These are phyloP conservation scores for Wickerhamiella dianesei DNA, from an alignment of 805 yeast genomes.

Conservation along the genomic window DNA sequence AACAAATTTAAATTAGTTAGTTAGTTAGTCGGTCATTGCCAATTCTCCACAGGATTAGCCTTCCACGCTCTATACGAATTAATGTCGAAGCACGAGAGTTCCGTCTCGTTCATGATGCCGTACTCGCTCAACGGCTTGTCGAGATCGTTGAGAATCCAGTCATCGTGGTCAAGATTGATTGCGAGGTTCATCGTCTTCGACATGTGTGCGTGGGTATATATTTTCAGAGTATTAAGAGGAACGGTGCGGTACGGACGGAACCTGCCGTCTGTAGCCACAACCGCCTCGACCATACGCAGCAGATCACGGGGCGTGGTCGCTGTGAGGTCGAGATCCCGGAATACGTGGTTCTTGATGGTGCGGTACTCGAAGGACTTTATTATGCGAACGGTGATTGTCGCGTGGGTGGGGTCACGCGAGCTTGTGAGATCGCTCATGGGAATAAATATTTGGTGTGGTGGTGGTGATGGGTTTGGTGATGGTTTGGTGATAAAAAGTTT, in stretches of 20 bases:
- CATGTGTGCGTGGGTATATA: constrained; percentile 91
- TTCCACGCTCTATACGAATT: constrained; percentile 55
- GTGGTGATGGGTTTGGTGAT: neutral
- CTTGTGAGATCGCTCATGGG: constrained; percentile 6
- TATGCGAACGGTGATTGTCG: constrained; percentile 72
- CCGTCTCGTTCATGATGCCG: constrained; percentile 70
- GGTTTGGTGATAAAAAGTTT: too few relatives aligned
- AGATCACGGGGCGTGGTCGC: constrained; percentile 53
- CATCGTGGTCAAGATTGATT: constrained; percentile 75
- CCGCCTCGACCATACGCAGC: constrained; percentile 36
- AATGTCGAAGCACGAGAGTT: constrained; percentile 65
- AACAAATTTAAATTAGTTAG: too few relatives aligned
- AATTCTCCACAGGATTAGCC: constrained; percentile 77
- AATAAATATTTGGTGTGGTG: neutral
- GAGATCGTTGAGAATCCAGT: constrained; percentile 45
- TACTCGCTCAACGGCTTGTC: constrained; percentile 35
- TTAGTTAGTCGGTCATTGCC: constrained; percentile 34
- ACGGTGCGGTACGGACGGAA: constrained; percentile 75
- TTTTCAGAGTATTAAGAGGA: constrained; percentile 51
- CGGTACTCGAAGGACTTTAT: constrained; percentile 86
- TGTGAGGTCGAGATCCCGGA: constrained; percentile 57
- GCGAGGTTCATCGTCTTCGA: constrained; percentile 86
- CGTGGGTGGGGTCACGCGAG: constrained; percentile 19
- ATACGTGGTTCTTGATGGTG: constrained; percentile 64
- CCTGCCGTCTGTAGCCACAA: constrained; percentile 45